Evolutionary conservation across 164 flowering plant species (phyloP).

Genomic region (Saururus chinensis): DNA sequence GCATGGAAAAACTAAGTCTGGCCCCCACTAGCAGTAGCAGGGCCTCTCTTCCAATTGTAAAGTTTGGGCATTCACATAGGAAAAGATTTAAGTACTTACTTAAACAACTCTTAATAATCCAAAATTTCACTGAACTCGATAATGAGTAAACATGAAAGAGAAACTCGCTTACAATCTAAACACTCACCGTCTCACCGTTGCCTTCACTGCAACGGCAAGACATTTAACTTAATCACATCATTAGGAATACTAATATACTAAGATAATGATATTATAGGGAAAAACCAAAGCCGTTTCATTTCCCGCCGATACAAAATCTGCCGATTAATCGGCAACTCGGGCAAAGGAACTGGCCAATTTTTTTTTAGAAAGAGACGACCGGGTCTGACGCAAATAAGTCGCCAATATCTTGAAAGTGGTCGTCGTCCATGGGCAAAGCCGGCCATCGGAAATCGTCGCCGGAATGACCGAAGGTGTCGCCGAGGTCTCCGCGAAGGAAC

Average conservation of each 20-base stretch:
- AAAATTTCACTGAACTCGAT: too few relatives aligned
- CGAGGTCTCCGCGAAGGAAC: slow-evolving; percentile 11
- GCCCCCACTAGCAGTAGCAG: too few relatives aligned
- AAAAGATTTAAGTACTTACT: too few relatives aligned
- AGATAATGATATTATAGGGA: too few relatives aligned
- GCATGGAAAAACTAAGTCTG: too few relatives aligned
- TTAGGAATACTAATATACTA: neutral
- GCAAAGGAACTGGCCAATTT: neutral
- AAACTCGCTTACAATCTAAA: too few relatives aligned
- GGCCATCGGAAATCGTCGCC: slow-evolving; percentile 13
- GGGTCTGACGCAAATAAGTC: slow-evolving; percentile 64
- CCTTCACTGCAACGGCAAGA: neutral
- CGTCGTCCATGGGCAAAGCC: slow-evolving; percentile 29
- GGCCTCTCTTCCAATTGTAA: too few relatives aligned
- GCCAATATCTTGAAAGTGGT: slow-evolving; percentile 57
- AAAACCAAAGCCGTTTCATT: neutral
- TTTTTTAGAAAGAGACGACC: neutral
- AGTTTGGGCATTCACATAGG: too few relatives aligned
- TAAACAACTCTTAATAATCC: too few relatives aligned
- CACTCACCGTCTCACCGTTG: slow-evolving; percentile 6
- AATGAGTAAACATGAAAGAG: too few relatives aligned
- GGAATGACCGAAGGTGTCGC: slow-evolving; percentile 9
- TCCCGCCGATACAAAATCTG: slow-evolving; percentile 11
- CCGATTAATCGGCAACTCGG: slow-evolving; percentile 6
- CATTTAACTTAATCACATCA: neutral